Base-by-base conservation (phyloP, 306 rosid genomes). In the Lathyrus tuberosus region DNA sequence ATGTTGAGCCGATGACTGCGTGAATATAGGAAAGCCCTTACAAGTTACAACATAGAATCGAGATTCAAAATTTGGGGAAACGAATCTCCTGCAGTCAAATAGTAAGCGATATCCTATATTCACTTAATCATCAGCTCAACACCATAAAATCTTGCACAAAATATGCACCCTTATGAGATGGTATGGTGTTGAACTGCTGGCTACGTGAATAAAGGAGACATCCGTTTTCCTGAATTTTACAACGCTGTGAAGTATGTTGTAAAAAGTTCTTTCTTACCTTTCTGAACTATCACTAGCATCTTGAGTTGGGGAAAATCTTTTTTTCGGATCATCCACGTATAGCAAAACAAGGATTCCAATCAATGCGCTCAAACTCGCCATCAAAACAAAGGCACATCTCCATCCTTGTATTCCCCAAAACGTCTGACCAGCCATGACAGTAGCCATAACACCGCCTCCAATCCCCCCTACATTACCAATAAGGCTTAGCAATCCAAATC, bases 381-480 rank as follows among this genome's bases (percentile, higher is more conserved):
- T 86, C 74, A 90, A 65, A 72, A 86, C 37, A 61, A 91, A 94
- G 58, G 99, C 97, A 43, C 83, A 81, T 11, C 99, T 84, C 99
- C 99, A 94, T 54, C 99, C 99, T 13, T 82, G 79, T 60, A 87
- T 72, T 6, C 89, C 91, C 83, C 89, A 80, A 80, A 81, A 94
- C 31, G 80, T 79, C 26, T 88, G 78, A 1, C 97, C 97, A 43
- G 99, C 99, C 99, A 94, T 94, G 72, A 94, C 77, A 0, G 99
- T 94, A 18, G 99, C 97, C 77, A 91, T 30, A 69, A 87, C 99
- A 62, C 99, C 99, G 37, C 99, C 99, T 65, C 99, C 97, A 49
- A 91, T 86, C 43, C 99, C 99, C 24, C 99, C 99, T 38, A 87
- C 44, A 47, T 58, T 72, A 67, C 99, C 99, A 33, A 88, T 77